Percentiles rank a stretch among this genome's conserved stretches.
phyloP scores from a whole-genome alignment of 352 stramenopile species.

The Phytophthora foliorum region DNA sequence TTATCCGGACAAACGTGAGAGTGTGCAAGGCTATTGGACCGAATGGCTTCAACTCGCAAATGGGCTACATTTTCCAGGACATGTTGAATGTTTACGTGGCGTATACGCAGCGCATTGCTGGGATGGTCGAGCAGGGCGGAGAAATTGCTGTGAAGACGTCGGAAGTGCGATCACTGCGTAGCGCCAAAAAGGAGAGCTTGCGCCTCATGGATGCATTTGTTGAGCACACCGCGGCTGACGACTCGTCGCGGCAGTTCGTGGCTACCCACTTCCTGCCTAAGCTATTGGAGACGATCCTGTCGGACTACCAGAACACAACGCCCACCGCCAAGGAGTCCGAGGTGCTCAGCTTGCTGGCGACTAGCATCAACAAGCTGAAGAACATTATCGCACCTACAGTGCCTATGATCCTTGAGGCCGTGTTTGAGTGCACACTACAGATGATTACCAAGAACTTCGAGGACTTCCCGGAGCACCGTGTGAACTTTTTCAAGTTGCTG shows the following conservation, averaged over 20 bases:
- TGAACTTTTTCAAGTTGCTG: slow-evolving; percentile 99
- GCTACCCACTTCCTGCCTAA: slow-evolving; percentile 96
- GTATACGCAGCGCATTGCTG: slow-evolving; percentile 97
- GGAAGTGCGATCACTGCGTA: slow-evolving; percentile 93
- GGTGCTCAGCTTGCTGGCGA: slow-evolving; percentile 96
- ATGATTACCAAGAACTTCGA: slow-evolving; percentile 99
- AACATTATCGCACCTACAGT: slow-evolving; percentile 86
- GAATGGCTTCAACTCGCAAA: slow-evolving; percentile 97
- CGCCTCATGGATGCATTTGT: slow-evolving; percentile 97
- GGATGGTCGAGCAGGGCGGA: slow-evolving; percentile 91
- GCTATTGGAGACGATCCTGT: slow-evolving; percentile 97
- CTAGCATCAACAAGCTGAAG: slow-evolving; percentile 98
- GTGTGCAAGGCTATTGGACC: slow-evolving; percentile 96
- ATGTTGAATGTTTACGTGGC: slow-evolving; percentile 99
- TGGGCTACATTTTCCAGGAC: slow-evolving; percentile 98
- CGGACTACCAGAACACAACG: slow-evolving; percentile 94
- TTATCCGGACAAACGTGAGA: slow-evolving; percentile 98
- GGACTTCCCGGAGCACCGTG: slow-evolving; percentile 98
- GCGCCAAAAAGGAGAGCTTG: slow-evolving; percentile 98
- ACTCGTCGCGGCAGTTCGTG: slow-evolving; percentile 84
- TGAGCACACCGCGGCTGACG: slow-evolving; percentile 81
- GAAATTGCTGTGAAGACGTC: slow-evolving; percentile 96
- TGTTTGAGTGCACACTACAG: slow-evolving; percentile 99
- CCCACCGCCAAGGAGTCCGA: slow-evolving; percentile 89
- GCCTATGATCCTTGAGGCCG: slow-evolving; percentile 96